Evolutionary conservation across 192 early-diverging fungal genomes (phyloP), one percentile per base, ranked within the genome.

Genomic region (Coemansia sp.): DNA sequence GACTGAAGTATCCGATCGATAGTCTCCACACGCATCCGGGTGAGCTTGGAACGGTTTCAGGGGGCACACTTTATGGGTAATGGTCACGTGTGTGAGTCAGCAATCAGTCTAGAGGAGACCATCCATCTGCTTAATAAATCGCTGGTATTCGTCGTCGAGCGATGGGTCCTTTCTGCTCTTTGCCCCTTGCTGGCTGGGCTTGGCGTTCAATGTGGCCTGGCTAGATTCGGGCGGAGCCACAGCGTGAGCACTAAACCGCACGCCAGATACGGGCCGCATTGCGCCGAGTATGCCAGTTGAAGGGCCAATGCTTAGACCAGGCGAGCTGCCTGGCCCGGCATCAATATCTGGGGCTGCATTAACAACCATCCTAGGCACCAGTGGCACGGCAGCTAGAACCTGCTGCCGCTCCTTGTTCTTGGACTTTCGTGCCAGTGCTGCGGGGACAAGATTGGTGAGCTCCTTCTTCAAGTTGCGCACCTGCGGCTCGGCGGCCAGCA

Each of bases 381-480:
- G 72, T 13, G 80, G 76, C 19, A 79, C 55, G 18, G 80, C 51
- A 2, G 56, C 66, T 1, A 68, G 40, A 8, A 75, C 71, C 21
- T 57, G 60, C 19, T 68, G 65, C 10, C 65, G 56, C 39, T 64
- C 71, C 32, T 60, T 67, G 11, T 75, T 64, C 57, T 68, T 68
- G 18, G 19, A 48, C 45, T 83, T 85, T 47, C 78, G 75, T 14
- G 79, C 58, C 27, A 90, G 54, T 3, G 80, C 66, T 13, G 82
- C 66, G 1, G 90, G 90, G 2, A 92, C 86, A 48, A 92, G 70
- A 3, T 80, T 64, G 8, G 84, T 81, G 25, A 89, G 63, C 68
- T 92, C 90, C 51, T 90, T 88, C 67, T 87, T 85, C 52, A 92
- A 75, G 59, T 92, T 85, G 41, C 90, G 82, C 47, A 90, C 79